Evolutionary conservation across 345 rosid species (phyloP).

Genomic region (Eucalyptus microcorys): DNA sequence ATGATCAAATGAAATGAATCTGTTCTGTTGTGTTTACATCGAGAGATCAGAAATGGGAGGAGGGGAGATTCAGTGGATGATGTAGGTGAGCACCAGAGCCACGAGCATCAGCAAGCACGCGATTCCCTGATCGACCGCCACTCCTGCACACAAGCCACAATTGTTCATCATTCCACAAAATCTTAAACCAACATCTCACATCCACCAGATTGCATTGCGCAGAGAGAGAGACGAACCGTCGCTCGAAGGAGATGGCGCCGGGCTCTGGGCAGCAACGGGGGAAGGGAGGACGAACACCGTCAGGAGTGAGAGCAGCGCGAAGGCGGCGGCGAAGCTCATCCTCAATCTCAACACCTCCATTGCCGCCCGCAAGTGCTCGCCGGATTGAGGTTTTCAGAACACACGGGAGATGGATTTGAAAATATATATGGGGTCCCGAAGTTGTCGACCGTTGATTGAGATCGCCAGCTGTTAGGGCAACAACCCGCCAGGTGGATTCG

Average conservation of each 20-base stretch:
- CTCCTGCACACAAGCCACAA: not conserved
- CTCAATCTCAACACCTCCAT: not conserved
- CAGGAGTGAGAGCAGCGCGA: no score
- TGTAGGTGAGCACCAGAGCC: slow-evolving; percentile 1
- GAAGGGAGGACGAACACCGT: not conserved
- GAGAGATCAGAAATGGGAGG: not conserved
- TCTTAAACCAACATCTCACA: not conserved
- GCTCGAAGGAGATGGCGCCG: not conserved
- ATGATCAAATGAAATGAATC: not conserved
- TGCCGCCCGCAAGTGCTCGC: not conserved
- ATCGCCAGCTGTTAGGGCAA: not conserved
- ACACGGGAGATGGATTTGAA: not conserved
- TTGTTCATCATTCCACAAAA: not conserved
- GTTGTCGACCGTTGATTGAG: not conserved
- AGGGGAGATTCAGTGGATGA: not conserved
- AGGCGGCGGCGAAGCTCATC: not conserved
- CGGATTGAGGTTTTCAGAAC: not conserved
- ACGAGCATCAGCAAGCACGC: not conserved
- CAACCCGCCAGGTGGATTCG: not conserved
- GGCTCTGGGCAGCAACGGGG: not conserved
- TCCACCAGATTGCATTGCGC: no score
- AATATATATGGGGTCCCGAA: not conserved
- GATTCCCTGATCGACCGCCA: slow-evolving; percentile 1
- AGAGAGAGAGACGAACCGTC: not conserved
- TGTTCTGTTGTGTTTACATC: no score